Conservation (phyloP, 2,329 filamentous ascomycete species). For the Penicillium decumbens region DNA sequence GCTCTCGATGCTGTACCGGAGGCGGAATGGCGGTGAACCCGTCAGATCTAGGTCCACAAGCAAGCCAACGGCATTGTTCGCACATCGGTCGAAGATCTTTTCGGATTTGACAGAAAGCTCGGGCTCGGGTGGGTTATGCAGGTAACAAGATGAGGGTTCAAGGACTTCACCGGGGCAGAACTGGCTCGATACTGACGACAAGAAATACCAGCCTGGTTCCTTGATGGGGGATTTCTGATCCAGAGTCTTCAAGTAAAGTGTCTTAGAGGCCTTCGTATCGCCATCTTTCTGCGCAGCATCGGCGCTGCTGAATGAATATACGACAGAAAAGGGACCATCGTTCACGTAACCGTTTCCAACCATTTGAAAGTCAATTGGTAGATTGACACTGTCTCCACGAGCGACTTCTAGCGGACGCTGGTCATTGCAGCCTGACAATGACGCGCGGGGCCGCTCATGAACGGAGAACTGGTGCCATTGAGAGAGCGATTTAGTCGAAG, state of each 20-base stretch:
- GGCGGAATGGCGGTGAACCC: slow-evolving; percentile 84
- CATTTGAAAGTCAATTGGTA: slow-evolving; percentile 68
- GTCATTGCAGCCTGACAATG: slow-evolving; percentile 69
- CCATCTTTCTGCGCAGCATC: slow-evolving; percentile 63
- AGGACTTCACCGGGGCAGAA: slow-evolving; percentile 83
- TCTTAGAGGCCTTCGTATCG: slow-evolving; percentile 53
- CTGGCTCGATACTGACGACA: slow-evolving; percentile 73
- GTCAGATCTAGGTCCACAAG: slow-evolving; percentile 83
- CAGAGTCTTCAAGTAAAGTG: slow-evolving; percentile 52
- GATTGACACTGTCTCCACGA: slow-evolving; percentile 61
- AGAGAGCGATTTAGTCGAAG: slow-evolving; percentile 55
- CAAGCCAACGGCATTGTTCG: slow-evolving; percentile 86
- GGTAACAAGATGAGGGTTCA: slow-evolving; percentile 87
- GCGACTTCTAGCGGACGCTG: slow-evolving; percentile 78
- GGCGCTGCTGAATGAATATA: slow-evolving; percentile 77
- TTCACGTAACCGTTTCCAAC: slow-evolving; percentile 54
- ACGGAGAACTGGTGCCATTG: slow-evolving; percentile 76
- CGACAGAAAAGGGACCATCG: slow-evolving; percentile 66
- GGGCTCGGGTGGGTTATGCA: slow-evolving; percentile 87
- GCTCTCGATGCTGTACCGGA: slow-evolving; percentile 69
- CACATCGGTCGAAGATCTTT: slow-evolving; percentile 90
- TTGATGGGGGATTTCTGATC: slow-evolving; percentile 64
- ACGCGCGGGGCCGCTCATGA: slow-evolving; percentile 74
- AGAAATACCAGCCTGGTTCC: slow-evolving; percentile 77
- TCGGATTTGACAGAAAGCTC: slow-evolving; percentile 68